A percentile compares a stretch with the other conserved stretches of the same genome.
Conservation (phyloP, 192 early-diverging fungal genomes). For the Spizellomyces sp. region DNA sequence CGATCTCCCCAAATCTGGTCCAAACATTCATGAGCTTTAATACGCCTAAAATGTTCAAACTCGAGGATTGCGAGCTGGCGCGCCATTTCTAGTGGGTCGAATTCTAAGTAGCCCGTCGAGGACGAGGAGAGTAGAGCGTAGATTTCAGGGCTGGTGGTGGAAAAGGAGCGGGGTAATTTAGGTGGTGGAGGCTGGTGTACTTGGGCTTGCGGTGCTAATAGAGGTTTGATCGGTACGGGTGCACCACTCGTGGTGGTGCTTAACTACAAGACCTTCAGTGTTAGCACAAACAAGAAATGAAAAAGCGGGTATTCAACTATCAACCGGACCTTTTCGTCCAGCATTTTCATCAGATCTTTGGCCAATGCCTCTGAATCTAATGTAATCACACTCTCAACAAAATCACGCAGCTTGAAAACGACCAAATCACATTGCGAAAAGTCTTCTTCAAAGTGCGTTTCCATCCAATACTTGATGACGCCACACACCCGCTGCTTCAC, state of each 20-base stretch:
- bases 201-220: no score
- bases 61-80: constrained; percentile 56
- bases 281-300: no score
- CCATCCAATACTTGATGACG: constrained; percentile 46
- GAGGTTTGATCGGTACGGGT: no score
- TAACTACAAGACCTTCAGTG: no score
- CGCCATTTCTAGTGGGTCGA: constrained; percentile 59
- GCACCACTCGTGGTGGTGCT: no score
- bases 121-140: constrained; percentile 26
- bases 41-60: constrained; percentile 42
- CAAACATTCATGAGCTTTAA: constrained; percentile 53
- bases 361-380: constrained; percentile 47
- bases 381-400: constrained; percentile 41
- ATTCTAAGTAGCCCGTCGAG: constrained; percentile 38
- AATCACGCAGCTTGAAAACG: constrained; percentile 49
- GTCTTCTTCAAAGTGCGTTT: constrained; percentile 55
- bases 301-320: not conserved
- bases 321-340: constrained; percentile 34
- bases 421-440: constrained; percentile 45
- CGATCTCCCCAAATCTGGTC: constrained; percentile 61
- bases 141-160: constrained; percentile 27
- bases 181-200: not conserved
- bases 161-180: not conserved
- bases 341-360: constrained; percentile 32
- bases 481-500: constrained; percentile 40